Evolutionary conservation across 352 stramenopile species (phyloP).

Genomic region (Pythium vanterpoolii): DNA sequence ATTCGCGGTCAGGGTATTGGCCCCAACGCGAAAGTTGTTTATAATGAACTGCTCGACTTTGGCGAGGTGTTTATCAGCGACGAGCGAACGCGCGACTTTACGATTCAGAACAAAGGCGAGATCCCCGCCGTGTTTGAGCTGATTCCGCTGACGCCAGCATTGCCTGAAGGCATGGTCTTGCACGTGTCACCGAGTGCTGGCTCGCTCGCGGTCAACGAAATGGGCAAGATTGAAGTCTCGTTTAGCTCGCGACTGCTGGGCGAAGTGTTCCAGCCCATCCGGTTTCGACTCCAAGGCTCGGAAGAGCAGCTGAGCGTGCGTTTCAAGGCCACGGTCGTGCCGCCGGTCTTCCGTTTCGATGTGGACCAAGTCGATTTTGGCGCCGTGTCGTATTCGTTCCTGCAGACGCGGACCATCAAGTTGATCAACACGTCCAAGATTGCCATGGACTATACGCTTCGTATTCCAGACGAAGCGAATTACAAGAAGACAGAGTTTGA

Average conservation of each 20-base stretch:
- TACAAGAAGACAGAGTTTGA: constrained; percentile 91
- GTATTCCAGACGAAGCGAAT: constrained; percentile 89
- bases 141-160: constrained; percentile 34
- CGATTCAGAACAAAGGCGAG: constrained; percentile 93
- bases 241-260: constrained; percentile 88
- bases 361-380: constrained; percentile 90
- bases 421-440: constrained; percentile 94
- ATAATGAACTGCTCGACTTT: constrained; percentile 93
- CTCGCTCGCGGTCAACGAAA: constrained; percentile 71
- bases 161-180: constrained; percentile 33
- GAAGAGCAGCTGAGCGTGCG: constrained; percentile 77
- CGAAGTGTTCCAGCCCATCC: constrained; percentile 82
- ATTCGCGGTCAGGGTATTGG: constrained; percentile 90
- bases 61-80: constrained; percentile 94
- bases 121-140: constrained; percentile 86
- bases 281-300: constrained; percentile 85
- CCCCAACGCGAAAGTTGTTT: constrained; percentile 90
- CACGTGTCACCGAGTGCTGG: constrained; percentile 45
- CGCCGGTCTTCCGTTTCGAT: constrained; percentile 93
- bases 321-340: constrained; percentile 90
- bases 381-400: constrained; percentile 89
- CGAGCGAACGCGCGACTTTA: constrained; percentile 84
- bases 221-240: constrained; percentile 77
- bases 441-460: constrained; percentile 86
- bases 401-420: constrained; percentile 62